A percentile compares a stretch with the other conserved stretches of the same genome.
These are phyloP conservation scores for Jacaranda mimosifolia DNA, from an alignment of 257 asterid species.

Conservation along the genomic window DNA sequence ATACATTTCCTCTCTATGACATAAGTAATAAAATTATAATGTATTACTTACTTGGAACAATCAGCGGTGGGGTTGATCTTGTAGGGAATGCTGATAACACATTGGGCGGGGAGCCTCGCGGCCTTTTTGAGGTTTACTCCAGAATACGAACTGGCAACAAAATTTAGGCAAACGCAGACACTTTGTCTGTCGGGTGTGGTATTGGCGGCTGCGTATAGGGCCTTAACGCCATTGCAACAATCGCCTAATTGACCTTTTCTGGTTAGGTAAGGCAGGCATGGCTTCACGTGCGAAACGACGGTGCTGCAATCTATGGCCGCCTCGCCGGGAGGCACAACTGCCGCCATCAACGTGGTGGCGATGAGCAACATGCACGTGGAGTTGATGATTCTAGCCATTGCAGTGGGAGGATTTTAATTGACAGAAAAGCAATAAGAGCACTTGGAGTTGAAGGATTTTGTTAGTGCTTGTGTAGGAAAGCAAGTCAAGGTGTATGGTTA, in stretches of 20 bases:
- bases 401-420: no score
- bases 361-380: no score
- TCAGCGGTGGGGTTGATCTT: constrained; percentile 45
- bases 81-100: constrained; percentile 46
- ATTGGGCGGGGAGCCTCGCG: constrained; percentile 40
- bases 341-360: background rate
- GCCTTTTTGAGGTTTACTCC: constrained; percentile 22
- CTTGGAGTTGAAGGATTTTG: no score
- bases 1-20: no score
- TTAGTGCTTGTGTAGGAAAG: no score
- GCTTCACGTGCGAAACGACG: background rate
- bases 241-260: background rate
- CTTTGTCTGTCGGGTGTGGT: constrained; percentile 35
- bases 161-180: constrained; percentile 41
- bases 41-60: constrained; percentile 41
- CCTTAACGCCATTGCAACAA: constrained; percentile 41
- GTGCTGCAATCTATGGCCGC: constrained; percentile 29
- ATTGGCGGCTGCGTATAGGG: constrained; percentile 22
- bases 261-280: constrained; percentile 35
- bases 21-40: no score
- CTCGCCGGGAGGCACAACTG: constrained; percentile 24
- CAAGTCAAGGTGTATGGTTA: no score
- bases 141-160: background rate
- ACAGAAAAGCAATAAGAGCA: no score
- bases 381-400: no score